A percentile compares a stretch with the other conserved stretches of the same genome.
Conservation (phyloP, 2,329 filamentous ascomycete species). For the Macroventuria anomochaeta region DNA sequence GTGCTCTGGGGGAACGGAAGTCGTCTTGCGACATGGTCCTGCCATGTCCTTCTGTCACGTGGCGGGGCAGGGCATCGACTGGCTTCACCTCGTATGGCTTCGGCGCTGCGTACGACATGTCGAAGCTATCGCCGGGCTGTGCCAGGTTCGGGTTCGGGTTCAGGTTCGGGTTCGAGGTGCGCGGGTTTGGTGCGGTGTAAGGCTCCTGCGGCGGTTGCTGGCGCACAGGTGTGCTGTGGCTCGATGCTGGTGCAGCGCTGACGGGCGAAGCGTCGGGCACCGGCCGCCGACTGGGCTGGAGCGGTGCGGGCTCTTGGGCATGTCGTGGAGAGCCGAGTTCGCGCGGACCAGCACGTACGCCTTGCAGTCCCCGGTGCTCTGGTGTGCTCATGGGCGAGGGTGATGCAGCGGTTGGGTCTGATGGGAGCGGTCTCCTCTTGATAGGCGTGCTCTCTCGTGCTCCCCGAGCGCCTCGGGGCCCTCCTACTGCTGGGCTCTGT, state of each 20-base stretch:
- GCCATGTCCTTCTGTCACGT: conserved; percentile 25
- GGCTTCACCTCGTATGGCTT: conserved; percentile 47
- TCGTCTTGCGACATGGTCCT: conserved; percentile 41
- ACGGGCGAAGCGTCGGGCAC: conserved; percentile 36
- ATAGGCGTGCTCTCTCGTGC: conserved; percentile 66
- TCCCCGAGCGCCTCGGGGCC: conserved; percentile 38
- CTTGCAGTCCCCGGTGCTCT: conserved; percentile 40
- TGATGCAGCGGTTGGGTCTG: conserved; percentile 69
- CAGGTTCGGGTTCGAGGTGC: conserved; percentile 30
- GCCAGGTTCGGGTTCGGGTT: conserved; percentile 29
- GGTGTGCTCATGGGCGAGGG: conserved; percentile 40
- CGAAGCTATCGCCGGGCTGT: conserved; percentile 34
- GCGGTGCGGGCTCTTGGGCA: conserved; percentile 28
- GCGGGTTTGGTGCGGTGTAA: conserved; percentile 35
- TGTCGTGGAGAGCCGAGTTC: conserved; percentile 46
- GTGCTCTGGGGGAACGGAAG: conserved; percentile 30
- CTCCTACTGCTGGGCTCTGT: conserved; percentile 50
- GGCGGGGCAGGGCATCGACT: conserved; percentile 36
- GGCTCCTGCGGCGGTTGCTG: conserved; percentile 30
- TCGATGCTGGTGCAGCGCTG: conserved; percentile 27
- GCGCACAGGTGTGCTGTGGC: conserved; percentile 35
- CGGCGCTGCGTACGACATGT: conserved; percentile 47
- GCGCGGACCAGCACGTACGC: conserved; percentile 42
- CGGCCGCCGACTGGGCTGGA: conserved; percentile 36
- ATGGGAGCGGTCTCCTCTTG: conserved; percentile 83